Evolutionary conservation across 768 basidiomycete genomes (phyloP).

Genomic region (Russula earlei): DNA sequence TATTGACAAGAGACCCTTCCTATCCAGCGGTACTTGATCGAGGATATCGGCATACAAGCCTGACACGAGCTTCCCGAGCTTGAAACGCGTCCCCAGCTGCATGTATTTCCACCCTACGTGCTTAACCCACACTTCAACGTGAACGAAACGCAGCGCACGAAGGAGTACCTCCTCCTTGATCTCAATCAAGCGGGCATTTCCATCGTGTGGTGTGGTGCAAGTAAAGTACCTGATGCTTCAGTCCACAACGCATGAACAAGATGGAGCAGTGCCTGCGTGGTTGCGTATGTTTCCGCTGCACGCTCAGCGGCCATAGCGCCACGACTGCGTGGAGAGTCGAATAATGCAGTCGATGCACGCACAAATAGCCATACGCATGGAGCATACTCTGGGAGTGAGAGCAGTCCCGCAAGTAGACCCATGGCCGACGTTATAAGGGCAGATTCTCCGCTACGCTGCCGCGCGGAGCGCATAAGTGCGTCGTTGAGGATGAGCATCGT

Average conservation of each 20-base stretch:
- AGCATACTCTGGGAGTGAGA: slow-evolving; percentile 67
- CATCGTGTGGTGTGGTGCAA: slow-evolving; percentile 38
- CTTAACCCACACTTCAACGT: slow-evolving; percentile 82
- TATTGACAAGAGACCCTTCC: slow-evolving; percentile 47
- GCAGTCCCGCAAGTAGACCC: slow-evolving; percentile 68
- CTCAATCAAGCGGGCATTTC: slow-evolving; percentile 52
- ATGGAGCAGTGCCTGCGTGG: slow-evolving; percentile 70
- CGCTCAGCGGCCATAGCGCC: slow-evolving; percentile 59
- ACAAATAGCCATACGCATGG: slow-evolving; percentile 83
- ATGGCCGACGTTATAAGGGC: slow-evolving; percentile 72
- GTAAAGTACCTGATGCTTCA: slow-evolving; percentile 53
- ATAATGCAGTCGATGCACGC: slow-evolving; percentile 67
- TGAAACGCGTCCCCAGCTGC: slow-evolving; percentile 73
- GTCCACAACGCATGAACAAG: slow-evolving; percentile 68
- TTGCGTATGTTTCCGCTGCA: slow-evolving; percentile 64
- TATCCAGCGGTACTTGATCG: slow-evolving; percentile 47
- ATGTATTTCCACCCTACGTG: slow-evolving; percentile 81
- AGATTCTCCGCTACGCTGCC: slow-evolving; percentile 32
- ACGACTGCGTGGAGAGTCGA: slow-evolving; percentile 61
- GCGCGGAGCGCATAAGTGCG: slow-evolving; percentile 47
- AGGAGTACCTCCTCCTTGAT: slow-evolving; percentile 80
- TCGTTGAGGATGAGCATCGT: slow-evolving; percentile 77
- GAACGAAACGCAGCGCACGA: slow-evolving; percentile 68
- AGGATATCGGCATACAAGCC: slow-evolving; percentile 61
- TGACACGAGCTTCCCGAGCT: slow-evolving; percentile 63